phyloP scores from a whole-genome alignment of 345 rosid genomes.

The rapeseed (Brassica napus) region Da-Ae NC_063446.1:67343001-67343500 shows the following conservation, averaged over 20 bases:
- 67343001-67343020: slow-evolving; percentile 82
- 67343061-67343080: slow-evolving; percentile 47
- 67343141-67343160: slow-evolving; percentile 4
- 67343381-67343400: background rate
- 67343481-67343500: background rate
- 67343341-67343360: background rate
- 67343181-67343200: background rate
- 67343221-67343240: background rate
- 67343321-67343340: background rate
- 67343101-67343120: slow-evolving; percentile 39
- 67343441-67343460: background rate
- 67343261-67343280: background rate
- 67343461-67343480: background rate
- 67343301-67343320: background rate
- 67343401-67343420: background rate
- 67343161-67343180: background rate
- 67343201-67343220: background rate
- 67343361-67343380: background rate
- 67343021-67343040: slow-evolving; percentile 55
- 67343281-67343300: background rate
- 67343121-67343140: background rate
- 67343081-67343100: slow-evolving; percentile 44
- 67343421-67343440: background rate
- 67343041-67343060: slow-evolving; percentile 63
- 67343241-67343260: background rate